Evolutionary conservation across 805 yeast species (phyloP), one percentile per base, ranked within the genome.

Genomic region (Starmerella powellii): DNA sequence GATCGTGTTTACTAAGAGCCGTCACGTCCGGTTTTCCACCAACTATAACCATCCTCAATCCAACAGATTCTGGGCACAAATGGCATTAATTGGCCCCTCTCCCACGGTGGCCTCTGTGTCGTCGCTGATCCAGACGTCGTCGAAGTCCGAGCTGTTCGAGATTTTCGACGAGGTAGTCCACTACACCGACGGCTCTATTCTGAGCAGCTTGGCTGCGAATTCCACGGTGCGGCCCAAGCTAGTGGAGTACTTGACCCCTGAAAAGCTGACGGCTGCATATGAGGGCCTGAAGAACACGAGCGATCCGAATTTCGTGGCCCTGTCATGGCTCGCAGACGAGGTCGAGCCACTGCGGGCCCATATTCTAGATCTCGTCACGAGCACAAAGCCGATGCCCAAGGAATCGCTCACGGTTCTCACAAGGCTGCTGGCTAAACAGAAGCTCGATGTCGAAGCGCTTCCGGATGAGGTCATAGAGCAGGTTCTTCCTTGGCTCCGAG

Each of bases 121-220:
- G 28, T 24, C 42, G 20, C 38, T 46, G 13, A 44, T 46, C 30
- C 38, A 44, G 28, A 11, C 26, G 12, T 12, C 16, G 11, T 16
- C n/a, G 13, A 46, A 36, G 27, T 11, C 19, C 8, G 40, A 44
- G 31, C 34, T 43, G n/a, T 28, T 20, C 13, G 44, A 44, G 27
- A 24, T 44, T 8, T 29, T 47, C 11, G 33, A 28, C 12, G 48
- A 44, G 31, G 50, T 42, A 19, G 20, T 47, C 16, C 48, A 41
- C 31, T 39, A 39, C 34, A 46, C 49, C 8, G 44, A 46, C 19
- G 49, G 49, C 23, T 45, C 47, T 24, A 45, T 49, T 23, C 41
- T 51, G 28, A 41, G 50, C 18, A 47, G 49, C 19, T 42, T 52
- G 19, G 52, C 44, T 8, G 50, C 53, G 8, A 46, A 52, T 38